Base-by-base conservation (phyloP, 352 stramenopile genomes). In the Thraustochytrium striatum region DNA sequence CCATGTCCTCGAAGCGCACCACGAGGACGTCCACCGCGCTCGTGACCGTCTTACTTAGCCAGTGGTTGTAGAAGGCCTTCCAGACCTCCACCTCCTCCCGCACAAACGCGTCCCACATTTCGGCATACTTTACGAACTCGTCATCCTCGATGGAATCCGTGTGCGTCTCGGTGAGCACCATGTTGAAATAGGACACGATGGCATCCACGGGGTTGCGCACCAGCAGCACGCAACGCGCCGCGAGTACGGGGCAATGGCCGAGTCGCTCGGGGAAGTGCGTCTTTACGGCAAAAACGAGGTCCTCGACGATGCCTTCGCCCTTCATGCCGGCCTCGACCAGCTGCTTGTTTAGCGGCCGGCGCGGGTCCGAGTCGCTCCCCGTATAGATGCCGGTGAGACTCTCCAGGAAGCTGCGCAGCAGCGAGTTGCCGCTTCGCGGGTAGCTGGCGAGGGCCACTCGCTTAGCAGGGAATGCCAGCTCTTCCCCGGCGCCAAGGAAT, bases 141-240 rank as follows among this genome's bases (percentile, higher is more conserved):
- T 84, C 87, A 62, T 95, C 89, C 61, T 84, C 8, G 11, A 83
- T 84, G 44, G 90, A 96, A 85, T 93, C 91, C 82, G 94, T 93
- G 86, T 97, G 92, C 59, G 91, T 93, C 82, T 97, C 95, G 21
- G 92, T 97, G 62, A 97, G 85, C 58, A 89, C 94, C 87, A 99
- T 94, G 86, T 99, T 98, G 83, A 98, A 99, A 86, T 99, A 99
- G 58, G 94, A 98, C 79, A 98, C 94, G 84, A 99, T 98, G 32
- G 94, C 92, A 89, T 99, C 96, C 88, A 95, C 99, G 0, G 95
- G 96, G 84, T 98, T 99, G 53, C 96, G 89, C 72, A 95, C 84
- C 16, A 95, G 79, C 13, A 95, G 73, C 61, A 95, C 84, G n/a
- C 85, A 85, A 32, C 87, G 79, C 57, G 61, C 57, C 13, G 79